Percentiles rank a stretch among this genome's conserved stretches.
These are phyloP conservation scores for Dactylorhiza incarnata DNA, from an alignment of 106 monocot species.

Conservation along the genomic window DNA sequence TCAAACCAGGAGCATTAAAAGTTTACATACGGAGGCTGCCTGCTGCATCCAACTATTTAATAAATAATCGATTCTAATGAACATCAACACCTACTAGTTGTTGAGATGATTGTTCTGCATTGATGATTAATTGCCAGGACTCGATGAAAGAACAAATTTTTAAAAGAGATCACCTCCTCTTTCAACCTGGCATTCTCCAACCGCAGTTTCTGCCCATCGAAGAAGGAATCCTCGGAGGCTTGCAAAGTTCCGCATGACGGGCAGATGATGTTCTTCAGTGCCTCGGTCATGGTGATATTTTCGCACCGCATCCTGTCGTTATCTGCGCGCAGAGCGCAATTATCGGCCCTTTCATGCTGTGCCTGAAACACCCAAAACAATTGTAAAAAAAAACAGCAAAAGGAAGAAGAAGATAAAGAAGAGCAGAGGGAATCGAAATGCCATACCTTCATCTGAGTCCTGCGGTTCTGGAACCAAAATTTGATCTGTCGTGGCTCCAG, in stretches of 20 bases:
- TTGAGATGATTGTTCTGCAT: not conserved
- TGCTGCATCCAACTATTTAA: not conserved
- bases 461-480: slow-evolving; percentile 76
- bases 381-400: not conserved
- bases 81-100: not conserved
- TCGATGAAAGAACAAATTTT: not conserved
- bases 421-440: not conserved
- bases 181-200: slow-evolving; percentile 51
- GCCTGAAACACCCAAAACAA: slow-evolving; percentile 17
- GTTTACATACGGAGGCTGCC: not conserved
- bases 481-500: slow-evolving; percentile 66
- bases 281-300: slow-evolving; percentile 48
- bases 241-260: slow-evolving; percentile 39
- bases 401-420: not conserved
- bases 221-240: slow-evolving; percentile 23
- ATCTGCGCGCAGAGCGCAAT: slow-evolving; percentile 46
- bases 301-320: slow-evolving; percentile 65
- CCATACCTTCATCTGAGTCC: slow-evolving; percentile 59
- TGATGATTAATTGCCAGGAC: not conserved
- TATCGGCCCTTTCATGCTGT: slow-evolving; percentile 54
- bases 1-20: not conserved
- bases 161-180: slow-evolving; percentile 31
- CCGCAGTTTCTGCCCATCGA: slow-evolving; percentile 53
- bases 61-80: not conserved
- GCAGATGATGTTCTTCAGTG: slow-evolving; percentile 44